Percentiles rank a stretch among this genome's conserved stretches.
These are phyloP conservation scores for Aquilaria yunnanensis DNA, from an alignment of 345 rosid genomes.

Conservation along the genomic window DNA sequence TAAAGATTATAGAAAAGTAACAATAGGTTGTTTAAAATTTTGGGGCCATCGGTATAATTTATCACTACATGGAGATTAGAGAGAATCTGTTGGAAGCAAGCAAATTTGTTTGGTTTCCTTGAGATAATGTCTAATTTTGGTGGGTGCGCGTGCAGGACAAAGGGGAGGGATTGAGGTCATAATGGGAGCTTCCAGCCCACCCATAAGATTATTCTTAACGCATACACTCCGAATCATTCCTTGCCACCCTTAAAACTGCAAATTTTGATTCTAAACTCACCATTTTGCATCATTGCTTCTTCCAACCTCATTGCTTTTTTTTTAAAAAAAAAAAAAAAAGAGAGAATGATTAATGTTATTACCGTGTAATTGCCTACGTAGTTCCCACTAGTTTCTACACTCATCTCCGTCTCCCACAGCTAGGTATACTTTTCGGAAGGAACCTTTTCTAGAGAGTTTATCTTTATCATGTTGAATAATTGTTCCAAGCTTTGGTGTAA, in stretches of 20 bases:
- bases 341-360: too few relatives aligned
- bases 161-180: slow-evolving; percentile 61
- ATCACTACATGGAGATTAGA: background rate
- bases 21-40: too few relatives aligned
- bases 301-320: too few relatives aligned
- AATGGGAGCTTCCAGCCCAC: slow-evolving; percentile 32
- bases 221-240: slow-evolving; percentile 22
- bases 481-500: slow-evolving; percentile 16
- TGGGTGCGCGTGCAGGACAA: slow-evolving; percentile 69
- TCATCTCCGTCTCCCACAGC: background rate
- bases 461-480: slow-evolving; percentile 20
- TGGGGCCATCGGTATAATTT: too few relatives aligned
- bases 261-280: slow-evolving; percentile 27
- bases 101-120: slow-evolving; percentile 6
- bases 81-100: background rate
- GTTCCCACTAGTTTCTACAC: background rate
- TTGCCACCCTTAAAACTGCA: slow-evolving; percentile 12
- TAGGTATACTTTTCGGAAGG: background rate
- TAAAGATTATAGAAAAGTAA: too few relatives aligned
- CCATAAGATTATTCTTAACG: slow-evolving; percentile 24
- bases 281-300: slow-evolving; percentile 28
- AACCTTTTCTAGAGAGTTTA: slow-evolving; percentile 2
- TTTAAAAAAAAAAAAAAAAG: too few relatives aligned
- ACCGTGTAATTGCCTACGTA: too few relatives aligned
- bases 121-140: slow-evolving; percentile 34